Percentiles rank a stretch among this genome's conserved stretches.
Evolutionary conservation across 2,329 filamentous ascomycete genomes (phyloP).

Genomic region (Stemphylium vesicarium): DNA sequence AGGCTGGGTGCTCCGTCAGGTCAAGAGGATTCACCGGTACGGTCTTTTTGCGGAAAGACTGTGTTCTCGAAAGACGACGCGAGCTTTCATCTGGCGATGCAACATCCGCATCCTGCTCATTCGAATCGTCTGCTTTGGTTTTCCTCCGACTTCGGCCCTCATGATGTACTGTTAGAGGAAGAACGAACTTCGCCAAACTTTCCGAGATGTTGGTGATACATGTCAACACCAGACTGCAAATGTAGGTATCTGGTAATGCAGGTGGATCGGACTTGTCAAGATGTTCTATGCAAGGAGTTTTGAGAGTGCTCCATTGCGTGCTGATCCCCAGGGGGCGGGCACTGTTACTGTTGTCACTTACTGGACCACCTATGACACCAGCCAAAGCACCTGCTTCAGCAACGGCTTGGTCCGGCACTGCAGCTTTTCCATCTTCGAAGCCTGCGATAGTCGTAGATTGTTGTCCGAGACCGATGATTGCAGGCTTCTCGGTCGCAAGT

Average conservation of each 20-base stretch:
- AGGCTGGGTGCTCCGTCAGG: slow-evolving; percentile 74
- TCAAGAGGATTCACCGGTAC: slow-evolving; percentile 84
- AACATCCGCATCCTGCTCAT: slow-evolving; percentile 26
- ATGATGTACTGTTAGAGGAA: slow-evolving; percentile 85
- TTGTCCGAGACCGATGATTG: slow-evolving; percentile 84
- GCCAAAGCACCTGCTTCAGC: slow-evolving; percentile 86
- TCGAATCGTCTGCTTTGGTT: slow-evolving; percentile 49
- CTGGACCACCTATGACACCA: slow-evolving; percentile 79
- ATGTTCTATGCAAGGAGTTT: slow-evolving; percentile 89
- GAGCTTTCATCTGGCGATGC: slow-evolving; percentile 32
- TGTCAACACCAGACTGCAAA: slow-evolving; percentile 86
- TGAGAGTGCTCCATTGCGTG: slow-evolving; percentile 86
- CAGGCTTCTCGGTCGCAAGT: slow-evolving; percentile 87
- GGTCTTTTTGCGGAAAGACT: slow-evolving; percentile 75
- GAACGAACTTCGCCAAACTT: slow-evolving; percentile 87
- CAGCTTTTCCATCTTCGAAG: slow-evolving; percentile 62
- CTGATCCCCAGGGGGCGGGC: slow-evolving; percentile 81
- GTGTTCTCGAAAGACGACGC: slow-evolving; percentile 62
- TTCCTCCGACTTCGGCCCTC: slow-evolving; percentile 60
- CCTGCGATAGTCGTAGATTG: slow-evolving; percentile 83
- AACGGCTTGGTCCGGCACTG: slow-evolving; percentile 79
- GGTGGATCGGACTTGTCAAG: slow-evolving; percentile 91
- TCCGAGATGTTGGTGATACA: slow-evolving; percentile 92
- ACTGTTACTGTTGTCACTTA: slow-evolving; percentile 62
- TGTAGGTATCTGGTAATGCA: slow-evolving; percentile 84